phyloP scores from a whole-genome alignment of 345 rosid genomes.

The Arabis alpina region DNA sequence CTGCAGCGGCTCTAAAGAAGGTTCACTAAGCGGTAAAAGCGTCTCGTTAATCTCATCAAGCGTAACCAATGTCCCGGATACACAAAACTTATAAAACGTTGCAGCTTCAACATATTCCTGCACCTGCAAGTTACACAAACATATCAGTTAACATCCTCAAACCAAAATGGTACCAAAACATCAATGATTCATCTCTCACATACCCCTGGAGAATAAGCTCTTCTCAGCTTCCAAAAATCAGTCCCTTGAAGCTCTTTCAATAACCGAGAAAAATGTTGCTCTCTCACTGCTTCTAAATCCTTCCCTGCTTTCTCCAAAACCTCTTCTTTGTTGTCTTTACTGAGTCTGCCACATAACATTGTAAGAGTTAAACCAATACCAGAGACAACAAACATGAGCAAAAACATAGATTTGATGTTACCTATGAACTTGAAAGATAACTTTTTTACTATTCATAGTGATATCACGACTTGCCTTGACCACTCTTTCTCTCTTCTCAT shows the following conservation, averaged over 20 bases:
- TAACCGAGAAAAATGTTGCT: slow-evolving; percentile 64
- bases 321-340: slow-evolving; percentile 72
- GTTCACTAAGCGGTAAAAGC: slow-evolving; percentile 65
- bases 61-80: slow-evolving; percentile 62
- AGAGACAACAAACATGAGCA: slow-evolving; percentile 19
- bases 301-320: slow-evolving; percentile 83
- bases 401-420: slow-evolving; percentile 31
- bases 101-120: slow-evolving; percentile 98
- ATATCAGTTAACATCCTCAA: slow-evolving; percentile 14
- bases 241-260: slow-evolving; percentile 85
- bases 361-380: neutral
- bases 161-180: slow-evolving; percentile 1
- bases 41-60: slow-evolving; percentile 79
- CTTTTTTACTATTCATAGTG: slow-evolving; percentile 91
- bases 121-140: slow-evolving; percentile 54
- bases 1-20: slow-evolving; percentile 75
- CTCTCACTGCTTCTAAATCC: slow-evolving; percentile 67
- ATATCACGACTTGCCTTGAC: slow-evolving; percentile 97
- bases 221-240: slow-evolving; percentile 90
- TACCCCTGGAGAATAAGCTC: slow-evolving; percentile 94
- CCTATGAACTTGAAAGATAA: slow-evolving; percentile 98
- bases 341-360: slow-evolving; percentile 51
- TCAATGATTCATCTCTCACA: slow-evolving; percentile 32
- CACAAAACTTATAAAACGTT: slow-evolving; percentile 81
- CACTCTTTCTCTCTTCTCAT: slow-evolving; percentile 91